Conservation (phyloP, 257 asterid genomes). For the Coffea eugenioides region DNA sequence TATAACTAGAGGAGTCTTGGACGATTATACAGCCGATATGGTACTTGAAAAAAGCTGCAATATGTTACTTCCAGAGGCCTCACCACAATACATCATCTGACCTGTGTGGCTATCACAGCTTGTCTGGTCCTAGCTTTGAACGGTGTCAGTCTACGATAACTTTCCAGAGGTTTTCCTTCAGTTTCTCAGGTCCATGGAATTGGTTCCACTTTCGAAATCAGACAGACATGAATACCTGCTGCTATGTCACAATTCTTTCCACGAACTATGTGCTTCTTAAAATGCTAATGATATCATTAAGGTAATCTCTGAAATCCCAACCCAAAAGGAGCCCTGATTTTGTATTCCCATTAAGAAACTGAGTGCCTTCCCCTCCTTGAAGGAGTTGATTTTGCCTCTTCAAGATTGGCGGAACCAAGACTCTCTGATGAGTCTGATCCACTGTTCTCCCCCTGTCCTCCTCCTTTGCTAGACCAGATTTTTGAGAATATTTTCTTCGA, state of each 20-base stretch:
- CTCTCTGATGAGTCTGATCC: constrained; percentile 94
- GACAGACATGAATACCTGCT: not conserved
- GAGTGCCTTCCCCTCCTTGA: constrained; percentile 75
- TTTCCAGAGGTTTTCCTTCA: not conserved
- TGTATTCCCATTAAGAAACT: constrained; percentile 54
- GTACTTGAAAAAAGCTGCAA: not conserved
- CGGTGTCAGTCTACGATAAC: not conserved
- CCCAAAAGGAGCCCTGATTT: not conserved
- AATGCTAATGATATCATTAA: constrained; percentile 14
- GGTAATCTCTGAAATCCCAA: constrained; percentile 6
- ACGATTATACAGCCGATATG: not conserved
- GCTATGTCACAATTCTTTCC: constrained; percentile 6
- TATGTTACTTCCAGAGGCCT: not conserved
- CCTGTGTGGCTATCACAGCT: not conserved
- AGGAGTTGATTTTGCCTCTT: constrained; percentile 69
- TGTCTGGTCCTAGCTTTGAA: not conserved
- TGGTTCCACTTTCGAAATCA: not conserved
- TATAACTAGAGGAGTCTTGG: not conserved
- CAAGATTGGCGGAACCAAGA: constrained; percentile 63
- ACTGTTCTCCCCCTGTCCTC: constrained; percentile 60
- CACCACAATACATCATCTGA: not conserved
- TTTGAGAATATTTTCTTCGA: constrained; percentile 75
- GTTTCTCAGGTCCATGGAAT: not conserved
- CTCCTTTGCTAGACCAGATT: constrained; percentile 74
- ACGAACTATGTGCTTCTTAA: constrained; percentile 30